phyloP scores from a whole-genome alignment of 1,284 basidiomycete species.

The Pseudozyma sp. region DNA sequence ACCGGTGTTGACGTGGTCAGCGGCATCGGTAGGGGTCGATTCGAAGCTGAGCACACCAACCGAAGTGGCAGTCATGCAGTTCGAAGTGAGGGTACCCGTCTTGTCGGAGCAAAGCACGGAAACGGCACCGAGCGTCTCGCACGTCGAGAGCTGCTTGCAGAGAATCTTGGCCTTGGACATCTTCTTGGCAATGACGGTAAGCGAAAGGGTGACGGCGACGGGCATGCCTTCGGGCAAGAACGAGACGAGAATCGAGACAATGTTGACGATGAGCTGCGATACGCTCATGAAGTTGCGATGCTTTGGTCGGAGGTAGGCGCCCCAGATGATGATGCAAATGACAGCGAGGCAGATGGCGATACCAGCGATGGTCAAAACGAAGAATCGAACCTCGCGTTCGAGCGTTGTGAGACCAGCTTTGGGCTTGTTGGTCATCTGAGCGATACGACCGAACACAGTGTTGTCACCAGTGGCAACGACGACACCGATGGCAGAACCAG shows the following conservation, averaged over 20 bases:
- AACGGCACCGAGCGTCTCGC: conserved; percentile 77
- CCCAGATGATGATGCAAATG: conserved; percentile 74
- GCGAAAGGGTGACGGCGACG: conserved; percentile 77
- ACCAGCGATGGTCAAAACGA: conserved; percentile 71
- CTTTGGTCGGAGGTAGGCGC: conserved; percentile 70
- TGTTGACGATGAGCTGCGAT: conserved; percentile 74
- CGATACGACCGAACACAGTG: conserved; percentile 72
- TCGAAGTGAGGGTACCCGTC: conserved; percentile 79
- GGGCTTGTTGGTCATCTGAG: conserved; percentile 34
- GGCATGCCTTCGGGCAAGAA: conserved; percentile 77
- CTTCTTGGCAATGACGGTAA: conserved; percentile 79
- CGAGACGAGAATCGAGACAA: conserved; percentile 77
- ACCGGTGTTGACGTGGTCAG: conserved; percentile 40
- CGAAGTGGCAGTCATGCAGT: conserved; percentile 71
- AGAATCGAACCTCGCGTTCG: conserved; percentile 72
- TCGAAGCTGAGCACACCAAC: conserved; percentile 67
- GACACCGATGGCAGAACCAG: conserved; percentile 73
- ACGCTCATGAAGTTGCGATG: conserved; percentile 75
- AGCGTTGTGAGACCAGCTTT: conserved; percentile 72
- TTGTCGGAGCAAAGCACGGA: conserved; percentile 80
- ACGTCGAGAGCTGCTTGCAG: conserved; percentile 75
- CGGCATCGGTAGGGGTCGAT: conserved; percentile 29
- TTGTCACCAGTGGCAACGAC: conserved; percentile 75
- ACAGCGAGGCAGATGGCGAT: conserved; percentile 73
- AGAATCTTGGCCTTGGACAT: conserved; percentile 79